A percentile compares a stretch with the other conserved stretches of the same genome.
Conservation (phyloP, 768 basidiomycete species). For the Coprinopsis marcescibilis region DNA sequence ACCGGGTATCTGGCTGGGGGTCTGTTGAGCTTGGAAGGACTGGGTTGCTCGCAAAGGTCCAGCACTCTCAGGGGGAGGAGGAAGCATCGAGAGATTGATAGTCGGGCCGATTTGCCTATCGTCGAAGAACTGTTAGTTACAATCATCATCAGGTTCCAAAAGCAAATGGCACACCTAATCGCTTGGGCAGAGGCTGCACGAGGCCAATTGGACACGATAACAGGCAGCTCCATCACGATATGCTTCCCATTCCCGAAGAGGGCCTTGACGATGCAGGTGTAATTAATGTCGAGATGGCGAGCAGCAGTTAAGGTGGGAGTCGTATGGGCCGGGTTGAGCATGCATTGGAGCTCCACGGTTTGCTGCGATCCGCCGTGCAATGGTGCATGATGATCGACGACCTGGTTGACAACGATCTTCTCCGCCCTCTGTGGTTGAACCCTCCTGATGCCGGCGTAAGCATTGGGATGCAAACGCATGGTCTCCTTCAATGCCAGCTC, state of each 20-base stretch:
- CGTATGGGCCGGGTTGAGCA: slow-evolving; percentile 67
- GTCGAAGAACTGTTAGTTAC: no score
- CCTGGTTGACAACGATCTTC: slow-evolving; percentile 64
- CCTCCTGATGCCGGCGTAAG: slow-evolving; percentile 50
- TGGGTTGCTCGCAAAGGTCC: no score
- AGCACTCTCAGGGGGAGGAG: slow-evolving; percentile 14
- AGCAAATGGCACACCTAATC: slow-evolving; percentile 38
- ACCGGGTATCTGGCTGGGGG: no score
- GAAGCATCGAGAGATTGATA: slow-evolving; percentile 39
- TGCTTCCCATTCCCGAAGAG: slow-evolving; percentile 63
- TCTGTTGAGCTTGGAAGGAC: no score
- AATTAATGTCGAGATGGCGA: slow-evolving; percentile 81
- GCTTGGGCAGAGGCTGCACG: slow-evolving; percentile 73
- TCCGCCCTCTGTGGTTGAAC: slow-evolving; percentile 48
- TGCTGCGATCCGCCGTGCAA: slow-evolving; percentile 69
- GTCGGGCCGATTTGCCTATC: slow-evolving; percentile 44
- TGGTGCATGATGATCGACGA: slow-evolving; percentile 58
- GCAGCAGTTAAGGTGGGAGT: slow-evolving; percentile 79
- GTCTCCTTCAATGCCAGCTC: slow-evolving; percentile 77
- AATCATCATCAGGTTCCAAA: no score
- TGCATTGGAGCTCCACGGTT: slow-evolving; percentile 66
- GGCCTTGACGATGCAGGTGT: slow-evolving; percentile 71
- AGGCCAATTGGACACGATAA: slow-evolving; percentile 84
- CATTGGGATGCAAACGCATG: slow-evolving; percentile 65
- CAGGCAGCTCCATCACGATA: slow-evolving; percentile 66